A percentile compares a stretch with the other conserved stretches of the same genome.
phyloP scores from a whole-genome alignment of 257 asterid genomes.

The Capsicum chinense region DNA sequence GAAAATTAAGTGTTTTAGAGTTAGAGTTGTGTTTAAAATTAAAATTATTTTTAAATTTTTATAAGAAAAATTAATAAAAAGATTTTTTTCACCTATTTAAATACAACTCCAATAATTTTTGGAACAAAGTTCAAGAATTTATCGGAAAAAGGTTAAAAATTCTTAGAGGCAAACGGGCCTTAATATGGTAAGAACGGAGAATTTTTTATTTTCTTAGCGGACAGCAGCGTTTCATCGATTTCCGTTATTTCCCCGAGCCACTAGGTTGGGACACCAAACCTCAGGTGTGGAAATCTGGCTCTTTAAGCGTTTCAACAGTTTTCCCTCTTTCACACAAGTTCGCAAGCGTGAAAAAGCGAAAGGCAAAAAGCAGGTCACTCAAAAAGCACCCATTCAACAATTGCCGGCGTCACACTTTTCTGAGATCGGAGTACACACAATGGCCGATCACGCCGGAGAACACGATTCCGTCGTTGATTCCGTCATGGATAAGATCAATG shows the following conservation, averaged over 20 bases:
- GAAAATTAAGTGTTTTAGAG: too few species aligned
- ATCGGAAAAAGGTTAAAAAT: too few species aligned
- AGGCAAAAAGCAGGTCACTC: background rate
- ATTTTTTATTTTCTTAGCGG: background rate
- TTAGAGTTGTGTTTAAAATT: too few species aligned
- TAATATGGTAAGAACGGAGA: too few species aligned
- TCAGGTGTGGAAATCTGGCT: slow-evolving; percentile 39
- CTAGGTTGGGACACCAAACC: slow-evolving; percentile 41
- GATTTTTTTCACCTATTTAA: too few species aligned
- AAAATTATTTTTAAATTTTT: too few species aligned
- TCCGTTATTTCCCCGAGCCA: slow-evolving; percentile 38
- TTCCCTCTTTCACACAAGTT: slow-evolving; percentile 22
- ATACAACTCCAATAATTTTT: too few species aligned
- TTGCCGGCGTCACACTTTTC: slow-evolving; percentile 41
- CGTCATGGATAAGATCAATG: slow-evolving; percentile 68
- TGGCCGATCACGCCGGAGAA: slow-evolving; percentile 73
- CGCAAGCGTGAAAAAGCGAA: background rate
- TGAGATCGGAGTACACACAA: slow-evolving; percentile 50
- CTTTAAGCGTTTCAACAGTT: slow-evolving; percentile 28
- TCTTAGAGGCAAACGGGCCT: too few species aligned
- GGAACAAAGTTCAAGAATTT: too few species aligned
- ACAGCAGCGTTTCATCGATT: slow-evolving; percentile 30
- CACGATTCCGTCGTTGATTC: slow-evolving; percentile 66
- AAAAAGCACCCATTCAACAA: background rate
- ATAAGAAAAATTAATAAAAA: too few species aligned